Conservation (phyloP, 2,329 filamentous ascomycete genomes). For the Penicillium sp. region DNA sequence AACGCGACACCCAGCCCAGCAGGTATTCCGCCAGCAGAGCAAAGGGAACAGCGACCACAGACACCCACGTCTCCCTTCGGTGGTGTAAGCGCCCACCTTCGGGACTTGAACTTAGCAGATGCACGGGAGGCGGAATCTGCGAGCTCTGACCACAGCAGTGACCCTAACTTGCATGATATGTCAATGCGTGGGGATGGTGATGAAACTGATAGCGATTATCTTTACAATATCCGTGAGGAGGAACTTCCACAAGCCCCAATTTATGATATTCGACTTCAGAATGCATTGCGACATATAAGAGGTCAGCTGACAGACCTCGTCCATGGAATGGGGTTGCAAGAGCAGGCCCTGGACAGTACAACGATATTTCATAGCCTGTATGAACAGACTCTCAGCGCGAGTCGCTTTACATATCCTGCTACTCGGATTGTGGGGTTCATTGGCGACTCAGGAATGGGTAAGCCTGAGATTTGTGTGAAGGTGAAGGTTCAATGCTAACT, state of each 20-base stretch:
- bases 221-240: constrained; percentile 21
- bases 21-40: not conserved
- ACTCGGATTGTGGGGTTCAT: constrained; percentile 25
- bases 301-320: constrained; percentile 11
- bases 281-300: constrained; percentile 18
- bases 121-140: not conserved
- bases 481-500: not conserved
- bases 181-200: too few relatives aligned
- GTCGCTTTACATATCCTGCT: constrained; percentile 18
- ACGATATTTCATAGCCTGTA: constrained; percentile 13
- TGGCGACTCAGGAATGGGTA: constrained; percentile 25
- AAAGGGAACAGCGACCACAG: not conserved
- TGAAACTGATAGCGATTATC: not conserved
- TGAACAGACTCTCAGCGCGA: constrained; percentile 13
- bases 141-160: not conserved
- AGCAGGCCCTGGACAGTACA: constrained; percentile 6
- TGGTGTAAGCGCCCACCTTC: not conserved
- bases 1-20: constrained; percentile 11
- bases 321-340: constrained; percentile 1
- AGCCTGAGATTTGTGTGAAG: not conserved
- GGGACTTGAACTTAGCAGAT: not conserved
- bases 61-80: not conserved
- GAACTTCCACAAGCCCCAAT: constrained; percentile 17
- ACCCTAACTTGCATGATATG: not conserved
- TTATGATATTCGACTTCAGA: constrained; percentile 19